Conservation (phyloP, 1,139 yeast genomes). For the Candida buenavistaensis region DNA sequence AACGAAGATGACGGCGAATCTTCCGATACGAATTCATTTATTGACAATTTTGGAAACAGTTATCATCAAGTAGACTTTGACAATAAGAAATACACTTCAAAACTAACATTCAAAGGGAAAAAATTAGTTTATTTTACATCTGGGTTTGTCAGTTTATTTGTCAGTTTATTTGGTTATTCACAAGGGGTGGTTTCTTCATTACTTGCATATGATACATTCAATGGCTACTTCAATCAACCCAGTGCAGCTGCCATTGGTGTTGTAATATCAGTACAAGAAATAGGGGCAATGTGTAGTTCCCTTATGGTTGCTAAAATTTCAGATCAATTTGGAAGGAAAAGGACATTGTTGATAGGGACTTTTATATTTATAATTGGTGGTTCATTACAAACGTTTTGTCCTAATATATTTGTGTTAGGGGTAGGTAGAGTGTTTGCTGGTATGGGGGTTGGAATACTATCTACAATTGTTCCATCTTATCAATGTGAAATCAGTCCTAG, state of each 20-base stretch:
- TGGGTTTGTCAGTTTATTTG: constrained; percentile 80
- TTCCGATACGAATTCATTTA: constrained; percentile 7
- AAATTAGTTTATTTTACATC: constrained; percentile 70
- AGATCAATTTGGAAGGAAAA: constrained; percentile 48
- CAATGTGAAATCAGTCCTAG: constrained; percentile 59
- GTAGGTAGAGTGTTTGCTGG: constrained; percentile 54
- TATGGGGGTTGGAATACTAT: constrained; percentile 52
- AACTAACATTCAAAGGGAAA: constrained; percentile 39
- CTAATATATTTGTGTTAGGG: constrained; percentile 43
- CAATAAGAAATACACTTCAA: constrained; percentile 33
- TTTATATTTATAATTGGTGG: constrained; percentile 53
- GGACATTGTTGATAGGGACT: constrained; percentile 51
- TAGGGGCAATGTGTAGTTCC: constrained; percentile 53
- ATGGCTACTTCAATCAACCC: constrained; percentile 45
- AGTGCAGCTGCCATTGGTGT: constrained; percentile 48
- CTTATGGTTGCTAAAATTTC: constrained; percentile 48
- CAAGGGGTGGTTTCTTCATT: constrained; percentile 92
- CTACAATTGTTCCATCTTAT: constrained; percentile 54
- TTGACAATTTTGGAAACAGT: constrained; percentile 36
- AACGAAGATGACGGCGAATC: constrained; percentile 4
- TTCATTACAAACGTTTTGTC: constrained; percentile 46
- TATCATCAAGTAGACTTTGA: constrained; percentile 42
- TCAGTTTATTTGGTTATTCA: constrained; percentile 84
- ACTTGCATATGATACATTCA: constrained; percentile 46
- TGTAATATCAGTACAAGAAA: constrained; percentile 51